Conservation (phyloP, 805 yeast genomes). For the Saturnispora dispora region DNA sequence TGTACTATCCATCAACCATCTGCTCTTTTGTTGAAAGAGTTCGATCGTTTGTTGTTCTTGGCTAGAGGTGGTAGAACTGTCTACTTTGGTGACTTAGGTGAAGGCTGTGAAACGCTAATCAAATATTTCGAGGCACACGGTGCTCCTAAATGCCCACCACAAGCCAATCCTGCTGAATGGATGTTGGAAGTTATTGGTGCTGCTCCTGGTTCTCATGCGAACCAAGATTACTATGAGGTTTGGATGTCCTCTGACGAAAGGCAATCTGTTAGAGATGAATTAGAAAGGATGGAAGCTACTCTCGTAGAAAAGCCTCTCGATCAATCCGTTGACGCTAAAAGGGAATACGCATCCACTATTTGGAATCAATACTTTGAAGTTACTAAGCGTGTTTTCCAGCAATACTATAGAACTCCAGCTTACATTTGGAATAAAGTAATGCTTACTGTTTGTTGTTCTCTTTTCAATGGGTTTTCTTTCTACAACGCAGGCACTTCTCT, state of each 20-base stretch:
- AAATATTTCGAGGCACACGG: slow-evolving; percentile 60
- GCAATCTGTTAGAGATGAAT: slow-evolving; percentile 47
- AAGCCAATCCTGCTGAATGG: slow-evolving; percentile 85
- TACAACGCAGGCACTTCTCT: slow-evolving; percentile 52
- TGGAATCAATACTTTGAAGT: slow-evolving; percentile 36
- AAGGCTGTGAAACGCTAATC: slow-evolving; percentile 44
- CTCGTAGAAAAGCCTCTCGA: slow-evolving; percentile 31
- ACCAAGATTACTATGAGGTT: slow-evolving; percentile 63
- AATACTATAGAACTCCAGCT: slow-evolving; percentile 56
- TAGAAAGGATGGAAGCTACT: slow-evolving; percentile 55
- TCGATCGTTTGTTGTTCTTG: slow-evolving; percentile 65
- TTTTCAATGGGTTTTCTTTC: slow-evolving; percentile 63
- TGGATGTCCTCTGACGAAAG: slow-evolving; percentile 68
- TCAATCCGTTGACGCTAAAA: slow-evolving; percentile 24
- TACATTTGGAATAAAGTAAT: slow-evolving; percentile 49
- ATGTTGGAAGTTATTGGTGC: slow-evolving; percentile 83
- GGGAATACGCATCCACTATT: slow-evolving; percentile 39
- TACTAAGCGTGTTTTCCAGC: slow-evolving; percentile 44
- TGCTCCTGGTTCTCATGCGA: slow-evolving; percentile 70
- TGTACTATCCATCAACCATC: slow-evolving; percentile 85
- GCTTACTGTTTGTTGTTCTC: slow-evolving; percentile 43
- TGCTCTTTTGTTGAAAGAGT: slow-evolving; percentile 65
- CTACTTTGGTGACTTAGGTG: slow-evolving; percentile 67
- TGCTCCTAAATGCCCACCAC: slow-evolving; percentile 54
- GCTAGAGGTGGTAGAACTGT: slow-evolving; percentile 66